Conservation (phyloP, 2,329 filamentous ascomycete species). For the Macroventuria anomochaeta region DNA sequence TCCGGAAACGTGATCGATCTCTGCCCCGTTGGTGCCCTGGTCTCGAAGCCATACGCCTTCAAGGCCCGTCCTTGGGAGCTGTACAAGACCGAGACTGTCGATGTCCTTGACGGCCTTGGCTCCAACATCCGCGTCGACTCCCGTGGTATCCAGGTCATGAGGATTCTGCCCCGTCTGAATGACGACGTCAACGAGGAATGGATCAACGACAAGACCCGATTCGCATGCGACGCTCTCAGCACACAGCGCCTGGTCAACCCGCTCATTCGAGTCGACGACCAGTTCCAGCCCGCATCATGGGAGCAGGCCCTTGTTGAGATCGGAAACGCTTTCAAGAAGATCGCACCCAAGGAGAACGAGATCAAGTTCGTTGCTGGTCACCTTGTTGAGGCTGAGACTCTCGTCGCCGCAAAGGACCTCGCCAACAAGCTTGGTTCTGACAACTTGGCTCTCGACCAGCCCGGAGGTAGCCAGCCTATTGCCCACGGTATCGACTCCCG, state of each 20-base stretch:
- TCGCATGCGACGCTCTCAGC: conserved; percentile 94
- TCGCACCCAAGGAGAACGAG: conserved; percentile 87
- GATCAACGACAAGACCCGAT: conserved; percentile 98
- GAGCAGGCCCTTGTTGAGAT: conserved; percentile 93
- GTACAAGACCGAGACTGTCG: conserved; percentile 93
- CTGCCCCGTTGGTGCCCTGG: conserved; percentile 94
- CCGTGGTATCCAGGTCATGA: conserved; percentile 94
- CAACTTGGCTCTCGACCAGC: conserved; percentile 91
- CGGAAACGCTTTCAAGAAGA: conserved; percentile 75
- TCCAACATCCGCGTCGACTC: conserved; percentile 95
- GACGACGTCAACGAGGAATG: conserved; percentile 99
- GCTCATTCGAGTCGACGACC: conserved; percentile 83
- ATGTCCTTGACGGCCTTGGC: conserved; percentile 89
- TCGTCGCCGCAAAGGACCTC: conserved; percentile 96
- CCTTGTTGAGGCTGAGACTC: conserved; percentile 87
- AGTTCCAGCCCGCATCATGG: conserved; percentile 93
- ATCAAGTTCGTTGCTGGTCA: conserved; percentile 95
- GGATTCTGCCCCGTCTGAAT: conserved; percentile 88
- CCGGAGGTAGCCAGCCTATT: conserved; percentile 79
- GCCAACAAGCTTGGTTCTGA: conserved; percentile 97
- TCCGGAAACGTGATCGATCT: conserved; percentile 98
- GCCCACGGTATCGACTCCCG: conserved; percentile 93
- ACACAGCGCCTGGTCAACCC: conserved; percentile 95
- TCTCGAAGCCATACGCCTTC: conserved; percentile 98
- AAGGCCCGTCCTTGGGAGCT: conserved; percentile 96